phyloP scores from a whole-genome alignment of 2,329 filamentous ascomycete species.

The Ophiostoma quercus region DNA sequence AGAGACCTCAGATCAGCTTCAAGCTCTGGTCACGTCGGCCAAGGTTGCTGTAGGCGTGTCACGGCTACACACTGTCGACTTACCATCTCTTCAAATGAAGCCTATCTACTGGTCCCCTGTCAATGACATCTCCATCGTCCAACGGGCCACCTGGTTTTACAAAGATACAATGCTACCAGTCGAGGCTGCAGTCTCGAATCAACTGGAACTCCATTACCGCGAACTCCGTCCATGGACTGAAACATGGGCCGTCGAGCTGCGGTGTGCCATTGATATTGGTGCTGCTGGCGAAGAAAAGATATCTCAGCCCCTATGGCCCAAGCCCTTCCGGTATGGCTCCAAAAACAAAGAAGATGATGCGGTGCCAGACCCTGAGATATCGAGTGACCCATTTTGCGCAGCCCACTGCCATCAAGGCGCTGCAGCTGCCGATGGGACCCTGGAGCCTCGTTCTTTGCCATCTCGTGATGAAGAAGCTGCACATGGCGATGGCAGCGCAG shows the following conservation, averaged over 20 bases:
- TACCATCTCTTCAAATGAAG: constrained; percentile 81
- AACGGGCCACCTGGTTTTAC: constrained; percentile 94
- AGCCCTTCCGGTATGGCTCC: constrained; percentile 40
- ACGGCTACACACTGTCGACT: constrained; percentile 79
- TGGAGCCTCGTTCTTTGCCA: constrained; percentile 32
- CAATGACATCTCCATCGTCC: constrained; percentile 77
- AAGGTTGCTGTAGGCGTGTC: constrained; percentile 83
- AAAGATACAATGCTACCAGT: constrained; percentile 89
- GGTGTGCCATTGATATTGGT: constrained; percentile 85
- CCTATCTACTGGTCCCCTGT: constrained; percentile 97
- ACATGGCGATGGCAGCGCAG: constrained; percentile 32
- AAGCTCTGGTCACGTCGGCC: constrained; percentile 27
- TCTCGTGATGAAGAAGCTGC: no score
- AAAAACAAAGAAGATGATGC: constrained; percentile 33
- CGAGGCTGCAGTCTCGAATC: constrained; percentile 79
- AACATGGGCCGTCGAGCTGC: constrained; percentile 87
- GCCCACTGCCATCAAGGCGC: constrained; percentile 56
- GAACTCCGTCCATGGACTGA: constrained; percentile 84
- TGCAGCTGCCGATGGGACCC: constrained; percentile 51
- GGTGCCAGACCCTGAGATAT: constrained; percentile 40
- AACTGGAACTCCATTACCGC: constrained; percentile 83
- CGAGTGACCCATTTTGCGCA: constrained; percentile 54
- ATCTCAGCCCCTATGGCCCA: constrained; percentile 74
- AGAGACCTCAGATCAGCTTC: not conserved
- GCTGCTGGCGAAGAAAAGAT: constrained; percentile 88